Evolutionary conservation across 164 flowering plant genomes (phyloP), one percentile per base, ranked within the genome.

Genomic region (Tetracentron sinense): DNA sequence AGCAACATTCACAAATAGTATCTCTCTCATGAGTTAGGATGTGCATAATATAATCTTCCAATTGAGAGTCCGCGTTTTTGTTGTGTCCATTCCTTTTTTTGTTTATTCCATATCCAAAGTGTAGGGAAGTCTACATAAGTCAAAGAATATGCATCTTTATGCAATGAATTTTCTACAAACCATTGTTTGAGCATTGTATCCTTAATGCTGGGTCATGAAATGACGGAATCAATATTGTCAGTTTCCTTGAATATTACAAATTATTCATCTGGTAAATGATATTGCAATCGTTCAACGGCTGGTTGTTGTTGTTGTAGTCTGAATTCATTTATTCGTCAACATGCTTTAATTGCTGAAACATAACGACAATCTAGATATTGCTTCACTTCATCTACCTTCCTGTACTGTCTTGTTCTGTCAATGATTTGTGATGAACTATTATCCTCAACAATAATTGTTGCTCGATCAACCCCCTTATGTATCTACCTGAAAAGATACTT

Each of bases 401-500:
- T 19, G 0, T 7, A 5, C 7, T 42, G 21, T 17, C 47, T 11
- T 1, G 14, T 28, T 6, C 20, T 6, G 3, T 21, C 15, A 6
- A 0, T 4, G 1, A 10, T 3, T n/a, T n/a, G n/a, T n/a, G n/a
- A n/a, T n/a, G n/a, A n/a, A 23, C 1, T 4, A 46, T 60, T 29
- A 6, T 60, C 35, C 4, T 47, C n/a, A 11, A 60, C 28, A 0
- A 60, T 2, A 0, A 17, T 1, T 0, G 26, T 60, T 16, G 12
- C 54, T 26, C 25, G 1, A 60, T 60, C 26, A 6, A 17, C 5
- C 8, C 42, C 63, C 12, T 60, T 60, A 35, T 27, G 11, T 0
- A 60, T 60, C 19, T 60, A 60, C 38, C 47, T 60, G 30, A 60
- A 60, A 10, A 60, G 5, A 11, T 60, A 60, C 2, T 44, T 44